Evolutionary conservation across 73 alveolate genomes (phyloP).

Genomic region (Paramecium bursaria): DNA sequence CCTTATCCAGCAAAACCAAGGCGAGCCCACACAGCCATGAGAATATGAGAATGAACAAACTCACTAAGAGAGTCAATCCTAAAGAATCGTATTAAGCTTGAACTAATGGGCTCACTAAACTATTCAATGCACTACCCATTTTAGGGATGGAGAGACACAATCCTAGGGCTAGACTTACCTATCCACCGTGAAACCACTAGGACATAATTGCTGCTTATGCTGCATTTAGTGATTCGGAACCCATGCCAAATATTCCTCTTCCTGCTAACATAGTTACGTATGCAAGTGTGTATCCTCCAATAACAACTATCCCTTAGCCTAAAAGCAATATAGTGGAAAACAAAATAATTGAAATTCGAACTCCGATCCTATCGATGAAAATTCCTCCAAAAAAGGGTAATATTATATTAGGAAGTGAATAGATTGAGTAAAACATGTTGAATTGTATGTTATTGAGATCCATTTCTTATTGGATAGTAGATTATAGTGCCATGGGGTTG

Average conservation of each 20-base stretch:
- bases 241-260: conserved; percentile 34
- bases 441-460: conserved; percentile 20
- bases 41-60: conserved; percentile 10
- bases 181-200: conserved; percentile 2
- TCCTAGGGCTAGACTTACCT: conserved; percentile 35
- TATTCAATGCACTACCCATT: conserved; percentile 51
- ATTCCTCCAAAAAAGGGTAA: conserved; percentile 68
- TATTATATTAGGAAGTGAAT: conserved; percentile 65
- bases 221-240: conserved; percentile 54
- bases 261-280: conserved; percentile 49
- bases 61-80: conserved; percentile 34
- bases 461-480: conserved; percentile 32
- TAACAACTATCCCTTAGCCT: conserved; percentile 17
- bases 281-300: conserved; percentile 20
- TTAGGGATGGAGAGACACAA: conserved; percentile 37
- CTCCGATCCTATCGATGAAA: conserved; percentile 59
- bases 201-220: conserved; percentile 52
- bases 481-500: conserved; percentile 47
- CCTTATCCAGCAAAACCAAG: not conserved
- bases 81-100: conserved; percentile 12
- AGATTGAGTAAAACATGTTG: conserved; percentile 62
- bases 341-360: not conserved
- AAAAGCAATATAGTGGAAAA: not conserved
- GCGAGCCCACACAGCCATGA: conserved; percentile 44
- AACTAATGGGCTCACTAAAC: conserved; percentile 26